These are phyloP conservation scores for Backusella luteola DNA, from an alignment of 192 early-diverging fungal species.

Conservation along the genomic window DNA sequence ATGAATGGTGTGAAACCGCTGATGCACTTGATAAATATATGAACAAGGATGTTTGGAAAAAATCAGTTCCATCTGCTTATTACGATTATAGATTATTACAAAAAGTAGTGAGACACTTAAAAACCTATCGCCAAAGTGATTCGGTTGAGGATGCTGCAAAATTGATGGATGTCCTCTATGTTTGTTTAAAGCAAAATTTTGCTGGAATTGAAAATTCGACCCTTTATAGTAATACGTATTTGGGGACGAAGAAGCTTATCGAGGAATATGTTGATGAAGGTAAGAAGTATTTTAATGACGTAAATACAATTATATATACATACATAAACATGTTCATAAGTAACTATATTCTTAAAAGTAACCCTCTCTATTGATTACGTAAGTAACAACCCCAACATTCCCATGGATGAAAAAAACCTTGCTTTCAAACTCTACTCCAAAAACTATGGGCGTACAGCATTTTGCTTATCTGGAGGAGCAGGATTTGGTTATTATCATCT, in stretches of 20 bases:
- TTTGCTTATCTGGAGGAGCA: slow-evolving; percentile 81
- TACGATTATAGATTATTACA: slow-evolving; percentile 65
- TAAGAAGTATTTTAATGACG: slow-evolving; percentile 1
- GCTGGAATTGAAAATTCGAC: slow-evolving; percentile 71
- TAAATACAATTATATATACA: neutral
- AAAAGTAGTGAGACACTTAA: slow-evolving; percentile 48
- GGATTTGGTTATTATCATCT: slow-evolving; percentile 68
- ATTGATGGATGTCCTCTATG: slow-evolving; percentile 52
- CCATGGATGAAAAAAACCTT: slow-evolving; percentile 53
- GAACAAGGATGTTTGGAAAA: slow-evolving; percentile 69
- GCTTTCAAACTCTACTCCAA: slow-evolving; percentile 61
- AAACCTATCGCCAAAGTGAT: slow-evolving; percentile 33
- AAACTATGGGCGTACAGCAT: slow-evolving; percentile 71
- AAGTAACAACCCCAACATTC: slow-evolving; percentile 27
- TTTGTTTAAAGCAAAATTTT: slow-evolving; percentile 73
- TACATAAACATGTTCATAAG: neutral
- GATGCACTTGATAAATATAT: slow-evolving; percentile 56
- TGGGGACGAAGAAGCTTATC: slow-evolving; percentile 70
- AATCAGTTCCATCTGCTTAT: slow-evolving; percentile 49
- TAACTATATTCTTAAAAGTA: slow-evolving; percentile 19
- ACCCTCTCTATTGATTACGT: slow-evolving; percentile 43
- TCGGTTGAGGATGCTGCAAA: slow-evolving; percentile 29
- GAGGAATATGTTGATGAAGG: slow-evolving; percentile 67
- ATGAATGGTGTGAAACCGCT: slow-evolving; percentile 62
- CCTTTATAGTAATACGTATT: slow-evolving; percentile 69